These are phyloP conservation scores for Plasmodium cynomolgi DNA, from an alignment of 169 alveolate species.

Conservation along the genomic window DNA sequence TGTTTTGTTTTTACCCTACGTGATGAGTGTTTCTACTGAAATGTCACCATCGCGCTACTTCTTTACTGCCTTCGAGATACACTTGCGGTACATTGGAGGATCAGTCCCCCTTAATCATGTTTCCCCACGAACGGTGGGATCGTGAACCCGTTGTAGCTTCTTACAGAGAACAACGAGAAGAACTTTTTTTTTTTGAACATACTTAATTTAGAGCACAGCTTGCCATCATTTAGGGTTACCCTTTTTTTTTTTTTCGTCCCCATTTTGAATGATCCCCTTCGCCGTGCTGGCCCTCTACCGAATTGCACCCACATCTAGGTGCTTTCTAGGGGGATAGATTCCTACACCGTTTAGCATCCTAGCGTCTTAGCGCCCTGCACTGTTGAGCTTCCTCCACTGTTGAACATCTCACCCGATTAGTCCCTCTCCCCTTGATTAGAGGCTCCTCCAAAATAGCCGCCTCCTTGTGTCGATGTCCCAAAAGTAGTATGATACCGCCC, in stretches of 20 bases:
- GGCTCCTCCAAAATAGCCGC: not conserved
- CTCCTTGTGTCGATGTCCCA: not conserved
- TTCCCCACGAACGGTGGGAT: not conserved
- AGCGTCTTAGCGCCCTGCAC: no score
- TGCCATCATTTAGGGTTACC: not conserved
- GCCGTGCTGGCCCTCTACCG: not conserved
- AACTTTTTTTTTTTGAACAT: not conserved
- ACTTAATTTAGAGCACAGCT: not conserved
- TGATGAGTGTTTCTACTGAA: not conserved
- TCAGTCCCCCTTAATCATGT: not conserved
- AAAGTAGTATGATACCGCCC: constrained; percentile 8
- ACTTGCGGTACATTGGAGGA: not conserved
- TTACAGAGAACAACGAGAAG: not conserved
- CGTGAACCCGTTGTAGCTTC: not conserved
- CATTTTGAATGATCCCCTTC: not conserved
- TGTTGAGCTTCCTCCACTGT: not conserved
- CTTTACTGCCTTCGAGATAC: not conserved
- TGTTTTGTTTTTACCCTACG: not conserved
- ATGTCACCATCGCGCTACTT: not conserved
- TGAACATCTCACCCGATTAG: not conserved
- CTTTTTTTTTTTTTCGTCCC: not conserved
- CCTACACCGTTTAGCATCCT: not conserved
- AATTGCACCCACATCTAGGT: not conserved
- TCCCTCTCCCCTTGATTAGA: not conserved
- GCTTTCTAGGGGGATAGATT: not conserved